phyloP scores from a whole-genome alignment of 2,329 filamentous ascomycete species.

The Diaporthe longicolla region DNA sequence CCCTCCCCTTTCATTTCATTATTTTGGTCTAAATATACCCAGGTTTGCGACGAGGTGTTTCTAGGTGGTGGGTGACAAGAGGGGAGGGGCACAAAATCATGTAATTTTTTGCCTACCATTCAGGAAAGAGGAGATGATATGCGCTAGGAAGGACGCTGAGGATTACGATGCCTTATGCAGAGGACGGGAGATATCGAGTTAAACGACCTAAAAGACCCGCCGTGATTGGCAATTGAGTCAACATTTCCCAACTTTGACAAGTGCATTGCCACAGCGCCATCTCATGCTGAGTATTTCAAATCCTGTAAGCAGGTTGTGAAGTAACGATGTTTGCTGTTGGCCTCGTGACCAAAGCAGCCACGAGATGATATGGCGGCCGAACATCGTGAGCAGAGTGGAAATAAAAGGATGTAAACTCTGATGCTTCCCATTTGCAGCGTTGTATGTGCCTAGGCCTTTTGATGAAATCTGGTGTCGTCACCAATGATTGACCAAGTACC shows the following conservation, averaged over 20 bases:
- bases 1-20: slow-evolving; percentile 55
- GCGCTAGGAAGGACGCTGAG: slow-evolving; percentile 30
- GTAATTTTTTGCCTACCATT: slow-evolving; percentile 45
- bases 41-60: slow-evolving; percentile 52
- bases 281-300: background rate
- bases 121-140: slow-evolving; percentile 33
- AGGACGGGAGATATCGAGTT: slow-evolving; percentile 38
- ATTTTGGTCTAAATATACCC: slow-evolving; percentile 58
- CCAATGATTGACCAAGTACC: background rate
- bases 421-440: background rate
- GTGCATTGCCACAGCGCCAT: slow-evolving; percentile 15
- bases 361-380: background rate
- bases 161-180: slow-evolving; percentile 25
- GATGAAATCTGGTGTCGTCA: slow-evolving; percentile 6
- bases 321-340: background rate
- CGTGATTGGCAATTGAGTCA: slow-evolving; percentile 36
- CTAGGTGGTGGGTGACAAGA: slow-evolving; percentile 50
- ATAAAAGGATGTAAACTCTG: background rate
- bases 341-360: background rate
- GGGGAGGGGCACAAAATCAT: slow-evolving; percentile 48
- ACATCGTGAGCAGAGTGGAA: background rate
- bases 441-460: background rate
- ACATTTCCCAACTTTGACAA: slow-evolving; percentile 22
- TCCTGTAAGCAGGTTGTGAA: background rate
- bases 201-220: slow-evolving; percentile 13